phyloP scores from a whole-genome alignment of 805 yeast genomes.

The Yamadazyma akitaensis region DNA sequence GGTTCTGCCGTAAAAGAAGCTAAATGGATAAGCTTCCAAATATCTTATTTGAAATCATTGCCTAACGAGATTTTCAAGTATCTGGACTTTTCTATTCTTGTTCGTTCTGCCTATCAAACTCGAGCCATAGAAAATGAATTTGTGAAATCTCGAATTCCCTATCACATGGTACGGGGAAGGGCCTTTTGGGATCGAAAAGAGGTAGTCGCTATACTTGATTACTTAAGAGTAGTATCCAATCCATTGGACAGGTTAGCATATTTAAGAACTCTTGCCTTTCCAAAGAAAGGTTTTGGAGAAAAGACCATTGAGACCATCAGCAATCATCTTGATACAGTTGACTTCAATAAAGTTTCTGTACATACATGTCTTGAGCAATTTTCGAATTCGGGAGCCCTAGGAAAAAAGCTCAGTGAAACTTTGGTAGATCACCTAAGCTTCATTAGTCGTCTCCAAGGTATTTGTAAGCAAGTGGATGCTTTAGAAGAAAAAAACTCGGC shows the following conservation, averaged over 20 bases:
- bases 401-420: neutral
- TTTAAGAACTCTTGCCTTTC: slow-evolving; percentile 53
- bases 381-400: neutral
- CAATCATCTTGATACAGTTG: slow-evolving; percentile 2
- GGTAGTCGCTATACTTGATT: slow-evolving; percentile 58
- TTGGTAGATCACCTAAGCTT: neutral
- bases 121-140: slow-evolving; percentile 64
- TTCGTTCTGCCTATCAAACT: slow-evolving; percentile 62
- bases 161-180: slow-evolving; percentile 64
- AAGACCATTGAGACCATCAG: slow-evolving; percentile 39
- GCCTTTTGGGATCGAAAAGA: slow-evolving; percentile 81
- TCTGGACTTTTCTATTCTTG: slow-evolving; percentile 69
- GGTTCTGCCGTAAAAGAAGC: slow-evolving; percentile 53
- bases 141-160: slow-evolving; percentile 54
- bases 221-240: slow-evolving; percentile 58
- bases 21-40: slow-evolving; percentile 52
- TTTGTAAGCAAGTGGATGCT: neutral
- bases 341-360: slow-evolving; percentile 15
- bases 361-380: slow-evolving; percentile 1
- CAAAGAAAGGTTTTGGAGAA: slow-evolving; percentile 67
- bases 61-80: slow-evolving; percentile 43
- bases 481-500: neutral
- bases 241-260: slow-evolving; percentile 60
- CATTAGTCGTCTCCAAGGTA: neutral
- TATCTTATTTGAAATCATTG: slow-evolving; percentile 44